Conservation (phyloP, 2,329 filamentous ascomycete genomes). For the Sordariomycetes sp. region DNA sequence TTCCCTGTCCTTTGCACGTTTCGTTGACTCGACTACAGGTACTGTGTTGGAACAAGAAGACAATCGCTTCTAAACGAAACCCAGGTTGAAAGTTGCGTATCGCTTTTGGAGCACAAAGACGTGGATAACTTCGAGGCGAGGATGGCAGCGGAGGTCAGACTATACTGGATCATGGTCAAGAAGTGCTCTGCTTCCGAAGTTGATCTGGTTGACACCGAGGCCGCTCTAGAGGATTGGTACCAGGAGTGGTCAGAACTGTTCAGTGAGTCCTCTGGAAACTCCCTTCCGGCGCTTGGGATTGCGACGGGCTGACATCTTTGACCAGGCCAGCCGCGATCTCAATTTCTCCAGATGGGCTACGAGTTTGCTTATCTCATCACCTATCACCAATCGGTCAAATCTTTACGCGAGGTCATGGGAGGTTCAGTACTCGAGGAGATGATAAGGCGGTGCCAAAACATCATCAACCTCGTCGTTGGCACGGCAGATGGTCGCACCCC, state of each 20-base stretch:
- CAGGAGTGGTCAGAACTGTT: conserved; percentile 12
- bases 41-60: conserved; percentile 15
- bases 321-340: conserved; percentile 15
- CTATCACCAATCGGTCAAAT: conserved; percentile 12
- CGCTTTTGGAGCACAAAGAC: conserved; percentile 5
- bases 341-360: conserved; percentile 18
- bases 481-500: conserved; percentile 16
- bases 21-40: conserved; percentile 5
- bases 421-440: conserved; percentile 11
- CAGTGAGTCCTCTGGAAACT: conserved; percentile 8
- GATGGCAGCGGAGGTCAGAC: conserved; percentile 16
- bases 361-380: conserved; percentile 16
- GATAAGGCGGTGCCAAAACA: conserved; percentile 10
- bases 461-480: conserved; percentile 18
- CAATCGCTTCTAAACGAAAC: conserved; percentile 9
- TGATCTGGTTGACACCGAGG: conserved; percentile 6
- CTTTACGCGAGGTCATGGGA: conserved; percentile 7
- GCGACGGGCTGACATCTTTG: background rate
- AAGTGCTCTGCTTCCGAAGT: conserved; percentile 7
- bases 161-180: conserved; percentile 17
- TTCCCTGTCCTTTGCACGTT: background rate
- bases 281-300: background rate
- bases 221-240: conserved; percentile 11
- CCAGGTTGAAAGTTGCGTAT: conserved; percentile 12
- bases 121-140: conserved; percentile 14